Base-by-base conservation (phyloP, 192 early-diverging fungal species). In the Phycomyces blakesleeanus region DNA sequence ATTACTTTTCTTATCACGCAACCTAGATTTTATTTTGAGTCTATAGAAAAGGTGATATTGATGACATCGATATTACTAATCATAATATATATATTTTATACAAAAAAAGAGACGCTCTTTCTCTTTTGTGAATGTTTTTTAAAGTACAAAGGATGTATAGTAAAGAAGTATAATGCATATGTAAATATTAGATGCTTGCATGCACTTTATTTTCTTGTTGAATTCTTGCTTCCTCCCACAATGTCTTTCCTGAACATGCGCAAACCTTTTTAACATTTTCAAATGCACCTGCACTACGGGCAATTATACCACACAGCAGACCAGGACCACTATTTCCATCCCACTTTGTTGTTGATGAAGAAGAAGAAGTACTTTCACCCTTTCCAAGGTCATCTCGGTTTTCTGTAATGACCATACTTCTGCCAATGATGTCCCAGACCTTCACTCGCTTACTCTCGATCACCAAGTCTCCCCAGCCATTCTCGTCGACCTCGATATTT, bases 391-490 rank as follows among this genome's bases (percentile, higher is more conserved):
- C 81, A 59, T 90, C 88, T n/a, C 59, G 57, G 1, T 64, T 65
- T n/a, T 78, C 75, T 12, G 77, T 79, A 12, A 89, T 66, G 8
- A 93, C 91, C 81, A 96, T 82, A 24, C 88, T 90, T 51, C 94
- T 77, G 20, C 93, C 94, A 74, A 96, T 91, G 49, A 94, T 73
- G 71, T 96, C 93, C 89, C 91, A 92, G 2, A 95, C 89, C 69
- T 89, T 88, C 57, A 93, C 77, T 24, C 84, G 71, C 26, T 66
- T 66, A n/a, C 81, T 84, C 69, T 95, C 92, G 9, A 89, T 64
- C 7, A 91, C 85, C 54, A 89, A 54, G 67, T 87, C 89, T 54
- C 89, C 90, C 84, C 85, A 86, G 0, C 89, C 90, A 53, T 85
- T 83, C 40, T 78, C 74, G 59, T 81, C 77, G 0, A 92, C 87